Evolutionary conservation across 2,329 filamentous ascomycete species (phyloP), one percentile per base, ranked within the genome.

Genomic region (Rhexocercosporidium sp.): DNA sequence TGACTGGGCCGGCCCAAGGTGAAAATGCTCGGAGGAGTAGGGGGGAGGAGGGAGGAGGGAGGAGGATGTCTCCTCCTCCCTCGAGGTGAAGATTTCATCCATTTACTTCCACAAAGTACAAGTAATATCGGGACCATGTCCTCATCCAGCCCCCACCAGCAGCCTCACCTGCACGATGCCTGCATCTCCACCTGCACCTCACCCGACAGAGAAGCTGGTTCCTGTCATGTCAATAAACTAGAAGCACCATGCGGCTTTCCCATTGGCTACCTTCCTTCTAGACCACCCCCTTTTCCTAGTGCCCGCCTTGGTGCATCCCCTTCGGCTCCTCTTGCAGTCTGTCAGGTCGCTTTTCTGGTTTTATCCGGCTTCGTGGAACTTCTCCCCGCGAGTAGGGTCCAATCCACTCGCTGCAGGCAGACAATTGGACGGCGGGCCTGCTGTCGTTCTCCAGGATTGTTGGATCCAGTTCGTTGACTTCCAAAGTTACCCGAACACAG

Each of bases 181-280:
- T 14, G 16, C 29, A 20, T 20, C 53, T 56, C 9, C n/a, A 6
- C 11, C 54, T 57, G 54, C 54, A 57, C n/a, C 31, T 37, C 31
- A 14, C n/a, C n/a, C 53, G 34, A 57, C 18, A 11, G 20, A 57
- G 31, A 37, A 57, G 20, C 54, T 41, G 16, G 31, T 18, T 57
- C 31, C 54, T 37, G 54, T 25, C 54, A 57, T 16, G 54, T 57
- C 54, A 41, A 57, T 37, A 57, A 20, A 16, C 54, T 25, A 16
- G 20, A 39, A 39, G 20, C 20, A 20, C 11, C 11, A 16, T 27
- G 20, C 34, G 11, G 34, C 31, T 25, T 25, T 6, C 20, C 34
- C 20, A 57, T 57, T 57, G 27, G 53, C 18, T 12, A 1, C 3
- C 3, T 11, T 14, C 18, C 53, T 22, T 56, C 31, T 34, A 56